Conservation (phyloP, 148 eudicot genomes). For the Rhododendron henanense region DNA sequence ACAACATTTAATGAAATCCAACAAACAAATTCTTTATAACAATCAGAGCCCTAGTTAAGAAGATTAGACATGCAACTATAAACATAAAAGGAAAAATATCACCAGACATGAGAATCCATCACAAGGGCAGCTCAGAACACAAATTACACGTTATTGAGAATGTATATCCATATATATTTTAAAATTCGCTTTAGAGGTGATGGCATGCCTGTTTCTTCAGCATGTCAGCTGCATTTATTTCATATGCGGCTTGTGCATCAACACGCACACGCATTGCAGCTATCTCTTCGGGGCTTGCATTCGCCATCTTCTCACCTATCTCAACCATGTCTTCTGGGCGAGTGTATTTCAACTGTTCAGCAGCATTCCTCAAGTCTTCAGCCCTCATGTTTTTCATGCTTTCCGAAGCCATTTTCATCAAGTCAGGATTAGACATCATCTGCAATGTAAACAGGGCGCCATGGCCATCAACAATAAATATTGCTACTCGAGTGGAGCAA, state of each 20-base stretch:
- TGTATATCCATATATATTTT: neutral
- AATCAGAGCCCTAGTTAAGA: neutral
- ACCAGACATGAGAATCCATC: neutral
- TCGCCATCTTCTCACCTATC: conserved; percentile 93
- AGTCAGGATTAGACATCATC: conserved; percentile 99
- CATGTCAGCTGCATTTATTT: conserved; percentile 71
- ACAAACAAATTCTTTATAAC: neutral
- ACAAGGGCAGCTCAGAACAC: neutral
- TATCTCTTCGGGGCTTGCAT: conserved; percentile 79
- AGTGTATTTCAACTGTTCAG: conserved; percentile 84
- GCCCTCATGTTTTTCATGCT: conserved; percentile 82
- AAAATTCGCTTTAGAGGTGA: neutral
- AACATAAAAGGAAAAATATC: neutral
- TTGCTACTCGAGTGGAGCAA: neutral
- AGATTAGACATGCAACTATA: neutral
- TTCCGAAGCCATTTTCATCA: conserved; percentile 93
- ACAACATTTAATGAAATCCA: neutral
- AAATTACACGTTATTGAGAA: neutral
- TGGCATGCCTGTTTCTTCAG: conserved; percentile 76
- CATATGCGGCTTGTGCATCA: conserved; percentile 75
- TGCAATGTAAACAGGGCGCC: conserved; percentile 22
- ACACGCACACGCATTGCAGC: conserved; percentile 76
- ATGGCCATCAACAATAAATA: neutral
- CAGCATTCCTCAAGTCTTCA: conserved; percentile 83
- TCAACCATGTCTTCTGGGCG: conserved; percentile 88